Base-by-base conservation (phyloP, 2,329 filamentous ascomycete species). In the Periconia digitata region DNA sequence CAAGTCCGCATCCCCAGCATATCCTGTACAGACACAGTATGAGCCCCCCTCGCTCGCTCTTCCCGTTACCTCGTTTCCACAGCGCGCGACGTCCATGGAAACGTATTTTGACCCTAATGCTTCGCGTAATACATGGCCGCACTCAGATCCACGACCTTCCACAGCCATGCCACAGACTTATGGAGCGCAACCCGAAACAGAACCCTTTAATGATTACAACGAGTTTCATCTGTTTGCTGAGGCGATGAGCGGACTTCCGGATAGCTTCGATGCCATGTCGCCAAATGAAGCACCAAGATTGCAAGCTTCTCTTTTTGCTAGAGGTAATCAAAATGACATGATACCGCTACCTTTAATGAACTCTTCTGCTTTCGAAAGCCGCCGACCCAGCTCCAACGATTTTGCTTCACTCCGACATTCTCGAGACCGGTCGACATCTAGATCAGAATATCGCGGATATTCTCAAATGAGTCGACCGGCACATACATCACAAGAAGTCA, bases 201-300 rank as follows among this genome's bases (percentile, higher is more conserved):
- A 71, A 27, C 60, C 69, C 10, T 70, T 72, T 43, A 59, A 63
- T 8, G 63, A 70, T 44, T 50, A 62, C 12, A 64, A 65, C 8
- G 65, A 73, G 24, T 70, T 70, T 29, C 68, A 69, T 32, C 60
- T 72, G 1, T 73, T 73, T 39, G 71, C 64, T 18, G 69, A 72
- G 58, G 71, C 71, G 16, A 73, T 68, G 12, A 65, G 62, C 24
- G 68, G 69, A 0, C 57, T 72, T 8, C 55, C 64, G 15, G 58
- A 58, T 21, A 62, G 63, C 20, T 53, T 61, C n/a, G 66, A 67
- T n/a, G 44, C 57, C 3, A 56, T 62, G 22, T 67, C 66, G 24
- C 62, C 66, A n/a, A 62, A 53, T n/a, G 62, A 58, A 8, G 57
- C 64, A 3, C 62, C 63, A 15, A 64, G 56, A 35, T 60, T 70